Base-by-base conservation (phyloP, 768 basidiomycete genomes). In the Trametes elegans region DNA sequence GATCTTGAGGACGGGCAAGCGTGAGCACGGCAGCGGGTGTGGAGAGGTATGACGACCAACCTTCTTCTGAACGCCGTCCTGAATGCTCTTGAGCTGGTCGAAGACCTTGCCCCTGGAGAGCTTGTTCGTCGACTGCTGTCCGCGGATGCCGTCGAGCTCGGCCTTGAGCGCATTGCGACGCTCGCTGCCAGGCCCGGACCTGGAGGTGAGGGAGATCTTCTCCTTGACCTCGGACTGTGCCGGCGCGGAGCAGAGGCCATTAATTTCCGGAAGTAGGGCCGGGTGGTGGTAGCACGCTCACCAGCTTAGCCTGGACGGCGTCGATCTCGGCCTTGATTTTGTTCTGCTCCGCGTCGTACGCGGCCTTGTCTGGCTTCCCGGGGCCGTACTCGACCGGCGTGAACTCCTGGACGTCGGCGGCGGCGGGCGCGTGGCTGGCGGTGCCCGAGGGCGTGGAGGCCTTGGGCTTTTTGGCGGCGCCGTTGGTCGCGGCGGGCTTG, bases 291-390 rank as follows among this genome's bases (percentile, higher is more conserved):
- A n/a, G 40, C 31, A 41, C 41, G 81, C 92, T 67, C 64, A 93
- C 96, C 57, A 94, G 72, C 70, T 91, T 88, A 19, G 71, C 71
- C 71, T 97, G 92, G 44, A 93, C 71, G 42, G 73, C 77, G 56
- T 95, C 94, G 64, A 98, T 95, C 66, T 94, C 88, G 23, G 78
- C 73, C 71, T 88, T 93, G 61, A 95, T 74, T 65, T 72, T 82
- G 49, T 88, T 85, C 72, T 95, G 92, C 73, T 98, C 93, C 8
- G 77, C 79, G 49, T 97, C 90, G 69, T 88, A 88, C n/a, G 71
- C 74, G 43, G 79, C 79, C 73, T 93, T 93, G 80, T 97, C 94
- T 28, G 95, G 95, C 68, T 77, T 90, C 39, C 81, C 84, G 41
- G 76, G 70, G n/a, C 64, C 66, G 34, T 66, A 68, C 31, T 29